Evolutionary conservation across 2,329 filamentous ascomycete species (phyloP), one percentile per base, ranked within the genome.

Genomic region (Lachnellula hyalina): DNA sequence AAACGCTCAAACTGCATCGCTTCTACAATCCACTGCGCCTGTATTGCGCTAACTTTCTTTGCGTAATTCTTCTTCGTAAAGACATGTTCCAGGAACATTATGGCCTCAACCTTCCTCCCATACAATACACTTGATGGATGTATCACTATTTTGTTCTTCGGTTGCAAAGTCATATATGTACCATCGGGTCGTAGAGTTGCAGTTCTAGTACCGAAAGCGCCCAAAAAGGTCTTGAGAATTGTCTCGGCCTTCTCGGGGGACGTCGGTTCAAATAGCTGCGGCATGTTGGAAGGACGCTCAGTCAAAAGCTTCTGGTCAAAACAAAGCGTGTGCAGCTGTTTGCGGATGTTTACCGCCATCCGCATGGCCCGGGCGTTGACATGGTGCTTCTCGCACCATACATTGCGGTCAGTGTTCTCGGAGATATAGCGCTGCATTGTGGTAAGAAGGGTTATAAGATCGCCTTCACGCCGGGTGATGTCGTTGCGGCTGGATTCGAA

Each of bases 51-150:
- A 56, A 86, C 83, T 67, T 83, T 85, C 67, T 85, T 85, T 0
- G 80, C 83, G 56, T 86, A 86, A 63, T 81, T 86, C 70, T 84
- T 85, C 52, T 78, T 78, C 1, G 84, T 87, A 62, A 80, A 86
- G 0, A 86, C 82, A 60, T 86, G 80, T 60, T 87, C 83, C 9
- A 86, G 67, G 58, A 85, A 87, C 82, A 87, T 83, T 65, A 87
- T 84, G 4, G 82, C 83, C 68, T 85, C 83, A 64, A 76, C 78
- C 69, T 85, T 85, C 63, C 79, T 75, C 0, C 83, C 82, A 59
- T 84, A 81, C 47, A 86, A 62, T 0, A 83, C 80, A 60, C 83
- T 86, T 0, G 81, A 77, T 0, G 84, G 84, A 61, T 87, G 84
- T 17, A 86, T 79, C 0, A 79, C 75, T 9, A 87, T 81, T 2